Evolutionary conservation across 1,139 yeast species (phyloP).

Genomic region (Pichia cactophila): DNA sequence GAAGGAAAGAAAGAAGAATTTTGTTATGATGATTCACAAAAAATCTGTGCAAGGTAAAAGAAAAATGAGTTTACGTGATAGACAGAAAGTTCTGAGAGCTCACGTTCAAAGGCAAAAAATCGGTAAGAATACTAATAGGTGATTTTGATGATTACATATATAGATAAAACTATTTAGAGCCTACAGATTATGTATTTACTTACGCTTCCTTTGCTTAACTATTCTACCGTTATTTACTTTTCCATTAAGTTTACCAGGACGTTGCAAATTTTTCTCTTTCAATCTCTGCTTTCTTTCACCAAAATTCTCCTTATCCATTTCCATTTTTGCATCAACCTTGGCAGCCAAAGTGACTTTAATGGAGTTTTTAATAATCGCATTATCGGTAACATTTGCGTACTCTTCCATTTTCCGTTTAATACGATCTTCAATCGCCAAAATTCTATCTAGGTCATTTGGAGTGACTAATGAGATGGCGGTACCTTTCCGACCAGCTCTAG

Average conservation of each 20-base stretch:
- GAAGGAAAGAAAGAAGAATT: constrained; percentile 96
- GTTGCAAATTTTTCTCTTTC: constrained; percentile 27
- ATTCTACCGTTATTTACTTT: constrained; percentile 1
- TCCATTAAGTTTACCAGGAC: constrained; percentile 1
- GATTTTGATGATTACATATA: constrained; percentile 1
- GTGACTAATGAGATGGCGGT: constrained; percentile 66
- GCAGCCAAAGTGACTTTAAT: constrained; percentile 69
- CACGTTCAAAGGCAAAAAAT: constrained; percentile 86
- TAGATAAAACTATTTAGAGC: constrained; percentile 6
- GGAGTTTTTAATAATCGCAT: constrained; percentile 63
- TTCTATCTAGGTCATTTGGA: constrained; percentile 75
- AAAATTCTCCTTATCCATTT: constrained; percentile 84
- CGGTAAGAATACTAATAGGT: constrained; percentile 35
- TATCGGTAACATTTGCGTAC: constrained; percentile 65
- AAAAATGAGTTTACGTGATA: constrained; percentile 80
- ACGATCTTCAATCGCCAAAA: constrained; percentile 80
- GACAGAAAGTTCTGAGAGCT: constrained; percentile 77
- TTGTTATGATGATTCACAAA: constrained; percentile 97
- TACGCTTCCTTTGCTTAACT: constrained; percentile 3
- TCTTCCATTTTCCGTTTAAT: constrained; percentile 71
- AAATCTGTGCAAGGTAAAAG: constrained; percentile 90
- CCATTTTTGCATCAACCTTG: constrained; percentile 83
- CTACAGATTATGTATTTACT: neutral
- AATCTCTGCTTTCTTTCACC: constrained; percentile 65
- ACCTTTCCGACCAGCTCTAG: constrained; percentile 93